Evolutionary conservation across 306 rosid genomes (phyloP).

Genomic region (Cicer judaicum): DNA sequence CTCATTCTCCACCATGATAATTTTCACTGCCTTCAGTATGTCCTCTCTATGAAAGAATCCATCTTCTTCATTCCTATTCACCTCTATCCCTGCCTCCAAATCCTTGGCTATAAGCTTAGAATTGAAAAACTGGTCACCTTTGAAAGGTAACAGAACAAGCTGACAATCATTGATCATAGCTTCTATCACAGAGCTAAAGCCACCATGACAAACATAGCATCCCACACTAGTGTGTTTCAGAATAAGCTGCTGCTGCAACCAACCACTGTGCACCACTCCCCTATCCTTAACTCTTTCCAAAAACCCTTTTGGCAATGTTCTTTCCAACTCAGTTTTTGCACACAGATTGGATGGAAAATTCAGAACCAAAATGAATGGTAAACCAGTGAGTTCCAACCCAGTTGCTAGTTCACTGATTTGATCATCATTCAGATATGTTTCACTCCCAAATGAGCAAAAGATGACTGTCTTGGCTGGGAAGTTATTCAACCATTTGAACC

Average conservation of each 20-base stretch:
- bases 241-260: constrained; percentile 61
- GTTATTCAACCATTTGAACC: constrained; percentile 47
- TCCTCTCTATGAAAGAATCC: constrained; percentile 57
- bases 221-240: constrained; percentile 52
- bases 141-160: constrained; percentile 54
- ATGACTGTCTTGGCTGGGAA: constrained; percentile 47
- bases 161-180: constrained; percentile 57
- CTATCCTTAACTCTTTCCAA: constrained; percentile 53
- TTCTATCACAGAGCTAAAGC: constrained; percentile 61
- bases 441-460: constrained; percentile 65
- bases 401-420: constrained; percentile 54
- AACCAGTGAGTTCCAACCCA: constrained; percentile 54
- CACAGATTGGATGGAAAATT: constrained; percentile 48
- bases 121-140: constrained; percentile 59
- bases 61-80: constrained; percentile 52
- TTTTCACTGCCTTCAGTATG: constrained; percentile 46
- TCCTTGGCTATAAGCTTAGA: constrained; percentile 50
- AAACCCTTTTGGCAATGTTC: constrained; percentile 50
- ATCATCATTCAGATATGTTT: constrained; percentile 51
- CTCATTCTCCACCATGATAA: constrained; percentile 45
- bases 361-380: constrained; percentile 55
- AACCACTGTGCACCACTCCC: constrained; percentile 54
- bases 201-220: constrained; percentile 52
- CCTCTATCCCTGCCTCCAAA: constrained; percentile 51
- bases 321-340: constrained; percentile 40